Evolutionary conservation across 768 basidiomycete species (phyloP).

Genomic region (Paxillus rubicundulus): DNA sequence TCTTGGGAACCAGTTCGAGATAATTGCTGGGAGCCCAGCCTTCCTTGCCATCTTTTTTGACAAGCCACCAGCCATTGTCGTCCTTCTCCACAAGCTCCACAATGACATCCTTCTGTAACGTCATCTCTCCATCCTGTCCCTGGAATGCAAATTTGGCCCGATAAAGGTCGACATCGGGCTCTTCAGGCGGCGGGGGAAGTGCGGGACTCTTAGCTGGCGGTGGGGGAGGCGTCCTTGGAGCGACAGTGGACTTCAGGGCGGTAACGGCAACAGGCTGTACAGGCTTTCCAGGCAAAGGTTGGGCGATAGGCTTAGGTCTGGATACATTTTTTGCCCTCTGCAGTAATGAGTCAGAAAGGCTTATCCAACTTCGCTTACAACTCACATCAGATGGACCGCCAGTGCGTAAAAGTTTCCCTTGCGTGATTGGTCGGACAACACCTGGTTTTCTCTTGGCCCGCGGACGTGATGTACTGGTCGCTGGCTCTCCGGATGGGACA

Average conservation of each 20-base stretch:
- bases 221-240: conserved; percentile 37
- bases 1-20: conserved; percentile 74
- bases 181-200: conserved; percentile 53
- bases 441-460: conserved; percentile 86
- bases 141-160: conserved; percentile 90
- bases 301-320: conserved; percentile 42
- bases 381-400: conserved; percentile 70
- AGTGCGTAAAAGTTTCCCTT: conserved; percentile 74
- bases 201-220: conserved; percentile 43
- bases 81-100: conserved; percentile 91
- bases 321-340: conserved; percentile 44
- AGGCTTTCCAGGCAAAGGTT: conserved; percentile 63
- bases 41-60: conserved; percentile 76
- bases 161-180: conserved; percentile 73
- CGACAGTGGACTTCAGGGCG: conserved; percentile 19
- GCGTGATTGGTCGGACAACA: conserved; percentile 78
- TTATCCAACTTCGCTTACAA: conserved; percentile 1
- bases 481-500: conserved; percentile 84
- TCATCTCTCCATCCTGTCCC: conserved; percentile 91
- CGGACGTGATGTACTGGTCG: conserved; percentile 77
- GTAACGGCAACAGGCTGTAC: conserved; percentile 35
- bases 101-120: conserved; percentile 83
- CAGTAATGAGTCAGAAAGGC: conserved; percentile 5
- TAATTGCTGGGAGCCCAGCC: conserved; percentile 98
- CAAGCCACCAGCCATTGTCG: conserved; percentile 98